A percentile compares a stretch with the other conserved stretches of the same genome.
These are phyloP conservation scores for Fusarium anthophilum DNA, from an alignment of 2,329 filamentous ascomycete species.

Conservation along the genomic window DNA sequence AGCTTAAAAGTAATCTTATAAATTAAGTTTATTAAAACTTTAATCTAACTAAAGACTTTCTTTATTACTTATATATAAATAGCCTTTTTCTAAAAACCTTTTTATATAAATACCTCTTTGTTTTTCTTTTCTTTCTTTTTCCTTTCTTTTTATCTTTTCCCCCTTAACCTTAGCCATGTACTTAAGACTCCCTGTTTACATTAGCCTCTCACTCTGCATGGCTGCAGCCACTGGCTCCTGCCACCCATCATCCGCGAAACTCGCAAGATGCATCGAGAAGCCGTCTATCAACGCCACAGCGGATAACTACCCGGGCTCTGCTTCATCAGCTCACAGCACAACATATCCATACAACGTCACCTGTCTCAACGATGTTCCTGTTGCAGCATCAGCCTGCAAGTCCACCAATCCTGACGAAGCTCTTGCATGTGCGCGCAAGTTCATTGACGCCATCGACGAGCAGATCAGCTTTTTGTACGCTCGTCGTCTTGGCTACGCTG, in stretches of 20 bases:
- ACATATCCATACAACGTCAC: not conserved
- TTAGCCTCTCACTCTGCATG: not conserved
- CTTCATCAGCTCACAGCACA: not conserved
- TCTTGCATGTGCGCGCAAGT: conserved; percentile 16
- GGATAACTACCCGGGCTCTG: not conserved
- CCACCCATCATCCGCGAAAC: not conserved
- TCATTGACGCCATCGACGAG: conserved; percentile 31
- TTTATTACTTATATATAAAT: too few relatives aligned
- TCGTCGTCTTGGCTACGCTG: conserved; percentile 24
- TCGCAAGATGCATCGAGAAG: not conserved
- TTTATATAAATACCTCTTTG: too few relatives aligned
- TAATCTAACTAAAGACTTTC: too few relatives aligned
- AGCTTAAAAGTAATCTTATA: too few relatives aligned
- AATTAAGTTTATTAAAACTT: too few relatives aligned
- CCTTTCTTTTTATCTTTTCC: too few relatives aligned
- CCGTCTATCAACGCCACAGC: not conserved
- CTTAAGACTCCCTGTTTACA: not conserved
- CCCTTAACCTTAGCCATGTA: not conserved
- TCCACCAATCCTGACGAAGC: not conserved
- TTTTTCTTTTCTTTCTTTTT: too few relatives aligned
- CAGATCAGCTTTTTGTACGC: conserved; percentile 29
- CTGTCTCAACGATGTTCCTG: conserved; percentile 46
- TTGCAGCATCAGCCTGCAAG: not conserved
- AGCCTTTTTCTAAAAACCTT: too few relatives aligned
- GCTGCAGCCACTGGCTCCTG: not conserved